Percentiles rank a stretch among this genome's conserved stretches.
Conservation (phyloP, 2,329 filamentous ascomycete genomes). For the Fusarium sulawesiense region DNA sequence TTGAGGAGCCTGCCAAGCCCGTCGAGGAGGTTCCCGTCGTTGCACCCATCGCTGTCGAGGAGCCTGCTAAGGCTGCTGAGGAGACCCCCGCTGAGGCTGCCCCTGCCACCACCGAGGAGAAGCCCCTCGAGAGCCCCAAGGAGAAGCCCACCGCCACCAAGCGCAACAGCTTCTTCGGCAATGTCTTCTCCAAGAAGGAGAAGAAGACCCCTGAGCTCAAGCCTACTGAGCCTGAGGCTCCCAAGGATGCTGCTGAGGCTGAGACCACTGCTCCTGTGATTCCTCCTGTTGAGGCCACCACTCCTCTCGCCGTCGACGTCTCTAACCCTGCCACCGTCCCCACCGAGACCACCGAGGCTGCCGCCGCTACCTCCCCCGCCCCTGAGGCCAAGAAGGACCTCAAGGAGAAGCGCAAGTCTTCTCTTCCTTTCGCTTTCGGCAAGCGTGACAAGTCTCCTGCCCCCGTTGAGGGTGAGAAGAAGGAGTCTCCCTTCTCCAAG, state of each 20-base stretch:
- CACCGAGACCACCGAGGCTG: slow-evolving; percentile 60
- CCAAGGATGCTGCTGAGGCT: slow-evolving; percentile 60
- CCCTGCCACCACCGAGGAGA: slow-evolving; percentile 47
- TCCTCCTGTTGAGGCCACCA: slow-evolving; percentile 67
- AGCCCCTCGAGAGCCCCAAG: slow-evolving; percentile 56
- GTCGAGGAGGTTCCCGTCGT: slow-evolving; percentile 51
- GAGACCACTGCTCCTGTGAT: slow-evolving; percentile 68
- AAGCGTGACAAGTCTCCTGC: slow-evolving; percentile 76
- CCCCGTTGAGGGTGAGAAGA: slow-evolving; percentile 72
- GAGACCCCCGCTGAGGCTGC: slow-evolving; percentile 52
- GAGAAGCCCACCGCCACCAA: slow-evolving; percentile 60
- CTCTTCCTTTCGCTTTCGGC: slow-evolving; percentile 78
- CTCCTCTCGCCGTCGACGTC: slow-evolving; percentile 67
- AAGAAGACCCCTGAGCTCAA: slow-evolving; percentile 68
- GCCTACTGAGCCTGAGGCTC: slow-evolving; percentile 52
- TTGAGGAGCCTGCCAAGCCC: slow-evolving; percentile 66
- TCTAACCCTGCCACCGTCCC: slow-evolving; percentile 59
- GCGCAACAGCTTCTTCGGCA: slow-evolving; percentile 68
- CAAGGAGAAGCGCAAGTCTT: slow-evolving; percentile 88
- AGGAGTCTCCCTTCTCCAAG: slow-evolving; percentile 69
- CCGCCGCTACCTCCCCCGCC: slow-evolving; percentile 55
- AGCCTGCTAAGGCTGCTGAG: slow-evolving; percentile 49
- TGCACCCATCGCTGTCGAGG: slow-evolving; percentile 55
- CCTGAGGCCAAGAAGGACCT: slow-evolving; percentile 70
- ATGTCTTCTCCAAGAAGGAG: slow-evolving; percentile 65